These are phyloP conservation scores for Tilletia walkeri DNA, from an alignment of 1,284 basidiomycete species.

Conservation along the genomic window DNA sequence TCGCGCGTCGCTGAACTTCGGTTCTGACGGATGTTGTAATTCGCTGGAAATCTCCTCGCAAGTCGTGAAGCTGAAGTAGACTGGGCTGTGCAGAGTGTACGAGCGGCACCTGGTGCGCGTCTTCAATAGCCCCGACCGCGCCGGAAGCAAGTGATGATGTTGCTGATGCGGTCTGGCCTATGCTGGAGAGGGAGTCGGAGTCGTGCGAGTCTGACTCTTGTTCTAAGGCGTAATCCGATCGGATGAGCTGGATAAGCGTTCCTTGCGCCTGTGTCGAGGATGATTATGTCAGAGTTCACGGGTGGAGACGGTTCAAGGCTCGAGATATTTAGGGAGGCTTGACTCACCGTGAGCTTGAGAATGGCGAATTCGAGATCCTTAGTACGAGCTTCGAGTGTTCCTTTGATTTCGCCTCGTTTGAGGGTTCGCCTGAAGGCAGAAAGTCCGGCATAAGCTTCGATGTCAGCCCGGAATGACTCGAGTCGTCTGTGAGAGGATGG, in stretches of 20 bases:
- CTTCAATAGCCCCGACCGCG: no score
- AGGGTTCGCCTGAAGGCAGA: no score
- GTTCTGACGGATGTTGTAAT: background rate
- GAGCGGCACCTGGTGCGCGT: background rate
- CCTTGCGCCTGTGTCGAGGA: no score
- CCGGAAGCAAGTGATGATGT: no score
- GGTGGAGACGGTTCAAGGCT: background rate
- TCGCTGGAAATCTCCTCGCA: background rate
- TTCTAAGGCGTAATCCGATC: no score
- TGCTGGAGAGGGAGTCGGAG: no score
- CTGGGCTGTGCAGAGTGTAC: background rate
- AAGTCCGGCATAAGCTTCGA: background rate
- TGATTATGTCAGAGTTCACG: background rate
- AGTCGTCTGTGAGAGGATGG: background rate
- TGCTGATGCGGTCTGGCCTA: no score
- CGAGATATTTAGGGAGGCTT: background rate
- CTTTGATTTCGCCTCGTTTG: slow-evolving; percentile 57
- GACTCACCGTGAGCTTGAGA: background rate
- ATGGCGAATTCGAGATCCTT: background rate
- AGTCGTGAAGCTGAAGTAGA: background rate
- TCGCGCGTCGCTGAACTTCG: background rate
- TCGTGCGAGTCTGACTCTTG: no score
- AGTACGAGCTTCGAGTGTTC: background rate
- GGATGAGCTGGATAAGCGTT: no score
- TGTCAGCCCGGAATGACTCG: background rate